Conservation (phyloP, 306 rosid genomes). For the Trifolium subterraneum region DNA sequence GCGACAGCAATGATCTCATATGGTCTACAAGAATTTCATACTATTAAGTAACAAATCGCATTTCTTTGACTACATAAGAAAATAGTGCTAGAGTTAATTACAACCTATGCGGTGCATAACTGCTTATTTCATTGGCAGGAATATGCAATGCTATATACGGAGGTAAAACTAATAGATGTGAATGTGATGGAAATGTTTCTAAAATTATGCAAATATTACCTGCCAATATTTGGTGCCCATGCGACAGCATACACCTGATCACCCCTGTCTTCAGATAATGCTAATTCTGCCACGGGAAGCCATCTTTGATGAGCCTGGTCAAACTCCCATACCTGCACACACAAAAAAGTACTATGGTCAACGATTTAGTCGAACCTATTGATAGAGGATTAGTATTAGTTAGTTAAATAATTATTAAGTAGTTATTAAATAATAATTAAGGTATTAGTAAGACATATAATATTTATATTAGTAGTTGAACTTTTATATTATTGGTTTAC, state of each 20-base stretch:
- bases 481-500: no score
- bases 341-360: neutral
- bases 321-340: constrained; percentile 85
- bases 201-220: constrained; percentile 52
- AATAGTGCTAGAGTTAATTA: constrained; percentile 4
- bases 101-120: neutral
- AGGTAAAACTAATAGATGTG: constrained; percentile 11
- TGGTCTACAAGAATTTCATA: constrained; percentile 56
- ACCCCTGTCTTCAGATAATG: constrained; percentile 64
- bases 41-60: constrained; percentile 20
- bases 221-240: constrained; percentile 97
- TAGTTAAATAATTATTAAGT: no score
- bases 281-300: constrained; percentile 96
- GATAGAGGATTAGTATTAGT: no score
- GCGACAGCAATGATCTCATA: constrained; percentile 83
- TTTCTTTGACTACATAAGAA: constrained; percentile 33
- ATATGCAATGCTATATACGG: neutral
- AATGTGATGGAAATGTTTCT: constrained; percentile 18
- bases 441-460: no score
- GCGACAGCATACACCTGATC: constrained; percentile 77
- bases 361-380: no score
- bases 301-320: constrained; percentile 97
- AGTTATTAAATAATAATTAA: no score
- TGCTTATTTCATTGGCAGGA: constrained; percentile 23
- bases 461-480: no score